These are phyloP conservation scores for Amanita exitialis DNA, from an alignment of 768 basidiomycete species.

Conservation along the genomic window DNA sequence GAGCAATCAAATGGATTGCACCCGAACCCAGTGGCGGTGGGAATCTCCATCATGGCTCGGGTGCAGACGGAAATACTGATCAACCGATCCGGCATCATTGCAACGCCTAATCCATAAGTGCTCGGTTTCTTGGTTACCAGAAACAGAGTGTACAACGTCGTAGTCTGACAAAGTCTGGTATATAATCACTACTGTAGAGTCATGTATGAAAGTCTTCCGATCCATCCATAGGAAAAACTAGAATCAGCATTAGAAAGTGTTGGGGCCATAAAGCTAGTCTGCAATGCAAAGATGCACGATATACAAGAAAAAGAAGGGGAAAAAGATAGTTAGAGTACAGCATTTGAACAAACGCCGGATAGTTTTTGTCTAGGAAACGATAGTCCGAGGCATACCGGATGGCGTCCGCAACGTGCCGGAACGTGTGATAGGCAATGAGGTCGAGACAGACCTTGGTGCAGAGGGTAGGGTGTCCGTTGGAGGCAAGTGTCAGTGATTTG, in stretches of 20 bases:
- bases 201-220: not conserved
- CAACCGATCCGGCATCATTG: no score
- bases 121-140: no score
- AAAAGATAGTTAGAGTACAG: not conserved
- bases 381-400: not conserved
- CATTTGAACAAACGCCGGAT: not conserved
- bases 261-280: not conserved
- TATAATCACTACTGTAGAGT: not conserved
- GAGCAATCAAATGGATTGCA: no score
- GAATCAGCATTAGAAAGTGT: not conserved
- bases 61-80: no score
- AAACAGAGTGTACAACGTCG: no score
- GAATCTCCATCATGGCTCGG: no score
- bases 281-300: not conserved
- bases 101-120: no score
- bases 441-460: not conserved
- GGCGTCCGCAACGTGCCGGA: not conserved
- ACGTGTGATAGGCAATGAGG: not conserved
- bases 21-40: no score
- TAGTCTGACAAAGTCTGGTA: not conserved
- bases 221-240: not conserved
- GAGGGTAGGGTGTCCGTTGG: not conserved
- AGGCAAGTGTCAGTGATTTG: slow-evolving; percentile 3
- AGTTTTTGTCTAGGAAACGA: not conserved
- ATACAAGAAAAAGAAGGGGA: not conserved